Percentiles rank a stretch among this genome's conserved stretches.
These are phyloP conservation scores for Colletotrichum sublineola DNA, from an alignment of 2,329 filamentous ascomycete species.

Conservation along the genomic window DNA sequence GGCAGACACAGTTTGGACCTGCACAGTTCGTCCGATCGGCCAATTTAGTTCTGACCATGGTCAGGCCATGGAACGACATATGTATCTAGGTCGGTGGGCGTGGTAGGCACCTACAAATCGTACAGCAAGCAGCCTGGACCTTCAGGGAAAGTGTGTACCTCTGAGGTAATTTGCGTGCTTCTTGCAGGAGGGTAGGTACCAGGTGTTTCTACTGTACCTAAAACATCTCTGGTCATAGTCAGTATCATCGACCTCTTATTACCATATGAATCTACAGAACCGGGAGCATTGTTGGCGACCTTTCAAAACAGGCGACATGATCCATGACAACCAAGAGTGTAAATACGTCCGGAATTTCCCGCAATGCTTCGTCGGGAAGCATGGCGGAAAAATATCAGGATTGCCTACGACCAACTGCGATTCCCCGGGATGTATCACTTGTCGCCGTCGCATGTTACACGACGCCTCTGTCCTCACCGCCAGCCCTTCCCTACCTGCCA, in stretches of 20 bases:
- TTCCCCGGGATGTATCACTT: background rate
- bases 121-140: background rate
- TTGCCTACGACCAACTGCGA: background rate
- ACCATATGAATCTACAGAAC: background rate
- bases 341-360: background rate
- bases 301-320: background rate
- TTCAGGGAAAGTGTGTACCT: slow-evolving; percentile 6
- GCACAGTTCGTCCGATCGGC: slow-evolving; percentile 16
- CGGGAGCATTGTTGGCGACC: background rate
- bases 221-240: background rate
- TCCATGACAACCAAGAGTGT: background rate
- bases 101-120: background rate
- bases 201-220: background rate
- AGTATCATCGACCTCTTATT: background rate
- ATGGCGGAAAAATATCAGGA: background rate
- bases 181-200: background rate
- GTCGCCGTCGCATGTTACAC: slow-evolving; percentile 12
- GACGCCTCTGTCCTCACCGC: background rate
- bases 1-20: background rate
- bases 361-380: background rate
- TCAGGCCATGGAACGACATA: background rate
- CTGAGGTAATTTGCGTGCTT: background rate
- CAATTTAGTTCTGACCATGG: background rate
- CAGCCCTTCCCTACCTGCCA: background rate
- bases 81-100: background rate